Conservation (phyloP, 352 stramenopile species). For the Globisporangium iwayamae region DNA sequence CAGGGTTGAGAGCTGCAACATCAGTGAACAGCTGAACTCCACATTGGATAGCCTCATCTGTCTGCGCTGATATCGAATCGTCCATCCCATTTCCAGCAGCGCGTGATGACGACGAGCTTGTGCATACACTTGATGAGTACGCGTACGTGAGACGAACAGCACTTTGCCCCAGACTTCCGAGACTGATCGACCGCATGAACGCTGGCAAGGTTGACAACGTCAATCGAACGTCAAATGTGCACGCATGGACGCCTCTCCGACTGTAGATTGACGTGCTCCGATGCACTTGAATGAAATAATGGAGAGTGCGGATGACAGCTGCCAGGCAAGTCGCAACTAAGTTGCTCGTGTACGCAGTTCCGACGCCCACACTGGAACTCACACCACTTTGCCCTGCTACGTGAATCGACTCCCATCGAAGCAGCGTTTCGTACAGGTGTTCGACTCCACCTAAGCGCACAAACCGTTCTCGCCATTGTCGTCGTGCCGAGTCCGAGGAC, state of each 20-base stretch:
- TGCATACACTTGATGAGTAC: background rate
- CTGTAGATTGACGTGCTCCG: background rate
- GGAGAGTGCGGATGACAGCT: conserved; percentile 38
- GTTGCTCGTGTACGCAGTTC: conserved; percentile 30
- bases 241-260: background rate
- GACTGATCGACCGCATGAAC: conserved; percentile 27
- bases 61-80: conserved; percentile 8
- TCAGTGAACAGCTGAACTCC: conserved; percentile 12
- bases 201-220: conserved; percentile 26
- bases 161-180: background rate
- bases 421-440: conserved; percentile 41
- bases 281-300: conserved; percentile 40
- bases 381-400: background rate
- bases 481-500: conserved; percentile 34
- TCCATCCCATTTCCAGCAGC: background rate
- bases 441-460: conserved; percentile 50
- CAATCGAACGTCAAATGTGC: conserved; percentile 32
- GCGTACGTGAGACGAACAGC: conserved; percentile 5
- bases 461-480: conserved; percentile 80
- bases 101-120: background rate
- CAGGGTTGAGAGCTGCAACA: background rate
- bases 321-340: conserved; percentile 47
- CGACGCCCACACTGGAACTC: background rate
- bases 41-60: conserved; percentile 15
- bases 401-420: conserved; percentile 24